A percentile compares a stretch with the other conserved stretches of the same genome.
phyloP scores from a whole-genome alignment of 805 yeast species.

The Komagataella pseudopastoris region DNA sequence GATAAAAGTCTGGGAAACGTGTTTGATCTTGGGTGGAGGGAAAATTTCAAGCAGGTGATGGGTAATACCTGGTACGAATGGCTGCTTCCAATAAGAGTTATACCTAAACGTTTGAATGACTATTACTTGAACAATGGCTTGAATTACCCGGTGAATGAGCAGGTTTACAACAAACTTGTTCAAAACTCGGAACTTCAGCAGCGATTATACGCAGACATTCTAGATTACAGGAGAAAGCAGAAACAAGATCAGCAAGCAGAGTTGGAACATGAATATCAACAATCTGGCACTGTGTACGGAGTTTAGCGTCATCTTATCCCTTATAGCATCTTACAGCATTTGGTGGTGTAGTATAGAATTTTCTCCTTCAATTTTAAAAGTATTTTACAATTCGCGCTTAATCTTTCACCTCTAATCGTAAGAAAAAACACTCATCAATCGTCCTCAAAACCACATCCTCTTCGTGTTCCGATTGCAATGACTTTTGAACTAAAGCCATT shows the following conservation, averaged over 20 bases:
- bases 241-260: conserved; percentile 10
- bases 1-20: conserved; percentile 44
- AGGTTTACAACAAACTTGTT: conserved; percentile 23
- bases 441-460: neutral
- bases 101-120: neutral
- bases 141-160: conserved; percentile 33
- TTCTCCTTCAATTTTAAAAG: neutral
- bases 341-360: neutral
- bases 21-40: conserved; percentile 54
- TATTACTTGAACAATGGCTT: conserved; percentile 28
- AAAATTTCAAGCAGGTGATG: conserved; percentile 64
- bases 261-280: conserved; percentile 1
- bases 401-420: neutral
- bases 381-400: neutral
- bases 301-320: neutral
- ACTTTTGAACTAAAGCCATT: conserved; percentile 43
- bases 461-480: conserved; percentile 13
- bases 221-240: conserved; percentile 11
- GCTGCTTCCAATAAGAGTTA: conserved; percentile 42
- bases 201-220: conserved; percentile 27
- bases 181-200: conserved; percentile 30
- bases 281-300: conserved; percentile 1
- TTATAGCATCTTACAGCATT: neutral
- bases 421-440: neutral
- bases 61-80: conserved; percentile 55